Evolutionary conservation across 352 stramenopile genomes (phyloP), one percentile per base, ranked within the genome.

Genomic region (Halophytophthora polymorphica): DNA sequence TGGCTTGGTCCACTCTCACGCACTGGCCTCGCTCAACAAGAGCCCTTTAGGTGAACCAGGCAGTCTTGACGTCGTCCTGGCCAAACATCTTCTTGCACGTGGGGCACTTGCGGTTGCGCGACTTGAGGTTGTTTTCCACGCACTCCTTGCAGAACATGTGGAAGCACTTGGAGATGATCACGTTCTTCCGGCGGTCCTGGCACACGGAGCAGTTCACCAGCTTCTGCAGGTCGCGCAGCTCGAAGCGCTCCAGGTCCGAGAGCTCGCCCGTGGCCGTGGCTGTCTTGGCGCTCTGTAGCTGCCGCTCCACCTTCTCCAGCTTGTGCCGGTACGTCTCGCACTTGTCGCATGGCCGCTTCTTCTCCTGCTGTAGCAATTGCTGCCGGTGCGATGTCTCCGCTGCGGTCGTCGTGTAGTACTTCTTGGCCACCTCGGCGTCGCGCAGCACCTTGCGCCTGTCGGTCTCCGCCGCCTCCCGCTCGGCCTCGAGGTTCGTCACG

Each of bases 11-110:
- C n/a, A n/a, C n/a, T n/a, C n/a, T n/a, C n/a, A n/a, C n/a, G 13
- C 43, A 38, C 13, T 39, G 29, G 15, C 15, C 7, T 17, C 17
- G 21, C 44, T 6, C 13, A 29, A 40, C 33, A 2, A 17, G 21
- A 18, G 37, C 22, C 35, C n/a, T 29, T 60, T 86, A 93, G 43
- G 83, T 90, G 56, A 89, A 85, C 79, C 80, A 95, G 14, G 91
- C 81, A 19, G 58, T 67, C 64, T 95, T 95, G 50, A 95, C 74
- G 42, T 95, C 84, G 57, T 95, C 84, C 46, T 93, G 82, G 33
- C 84, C 84, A 69, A 90, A 95, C 84, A 95, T 95, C 69, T 91
- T 92, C 64, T 93, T 95, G 76, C 84, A 95, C 33, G 80, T 93
- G 14, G 84, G 84, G 50, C 84, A 95, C 66, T 95, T 95, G 62